Evolutionary conservation across 495 filamentous ascomycete species (phyloP).

Genomic region (Podospora anserina): DNA sequence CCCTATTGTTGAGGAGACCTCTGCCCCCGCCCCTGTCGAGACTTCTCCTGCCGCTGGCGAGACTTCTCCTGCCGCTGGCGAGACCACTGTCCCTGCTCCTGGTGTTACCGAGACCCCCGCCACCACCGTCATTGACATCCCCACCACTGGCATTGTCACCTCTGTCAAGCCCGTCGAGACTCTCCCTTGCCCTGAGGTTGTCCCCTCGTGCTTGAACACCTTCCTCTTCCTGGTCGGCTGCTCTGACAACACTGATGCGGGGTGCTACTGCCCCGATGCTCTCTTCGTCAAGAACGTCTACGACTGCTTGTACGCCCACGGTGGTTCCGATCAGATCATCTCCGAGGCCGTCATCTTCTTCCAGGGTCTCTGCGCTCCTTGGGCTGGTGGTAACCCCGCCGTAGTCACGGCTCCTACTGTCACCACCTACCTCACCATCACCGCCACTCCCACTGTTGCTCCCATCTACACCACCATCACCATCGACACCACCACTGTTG

Average conservation of each 20-base stretch:
- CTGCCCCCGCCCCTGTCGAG: constrained; percentile 9
- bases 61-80: not conserved
- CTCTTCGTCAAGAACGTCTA: constrained; percentile 77
- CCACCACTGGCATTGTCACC: constrained; percentile 25
- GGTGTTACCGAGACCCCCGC: constrained; percentile 8
- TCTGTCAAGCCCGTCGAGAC: constrained; percentile 45
- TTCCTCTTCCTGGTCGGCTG: constrained; percentile 76
- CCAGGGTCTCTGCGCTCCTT: constrained; percentile 82
- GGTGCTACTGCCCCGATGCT: constrained; percentile 82
- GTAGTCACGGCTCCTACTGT: constrained; percentile 66
- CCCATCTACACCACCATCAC: constrained; percentile 61
- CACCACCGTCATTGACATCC: constrained; percentile 8
- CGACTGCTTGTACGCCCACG: constrained; percentile 76
- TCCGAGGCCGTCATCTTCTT: constrained; percentile 75
- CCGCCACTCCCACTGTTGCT: constrained; percentile 44
- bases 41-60: not conserved
- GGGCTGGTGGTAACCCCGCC: constrained; percentile 73
- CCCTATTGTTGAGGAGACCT: constrained; percentile 4
- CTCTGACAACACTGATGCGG: constrained; percentile 74
- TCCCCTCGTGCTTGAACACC: constrained; percentile 91
- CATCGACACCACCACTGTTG: constrained; percentile 49
- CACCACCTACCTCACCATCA: constrained; percentile 57
- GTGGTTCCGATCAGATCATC: constrained; percentile 61
- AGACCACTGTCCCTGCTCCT: constrained; percentile 5
- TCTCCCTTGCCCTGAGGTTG: constrained; percentile 63